These are phyloP conservation scores for Xerocomellus amylosporus DNA, from an alignment of 768 basidiomycete genomes.

Conservation along the genomic window DNA sequence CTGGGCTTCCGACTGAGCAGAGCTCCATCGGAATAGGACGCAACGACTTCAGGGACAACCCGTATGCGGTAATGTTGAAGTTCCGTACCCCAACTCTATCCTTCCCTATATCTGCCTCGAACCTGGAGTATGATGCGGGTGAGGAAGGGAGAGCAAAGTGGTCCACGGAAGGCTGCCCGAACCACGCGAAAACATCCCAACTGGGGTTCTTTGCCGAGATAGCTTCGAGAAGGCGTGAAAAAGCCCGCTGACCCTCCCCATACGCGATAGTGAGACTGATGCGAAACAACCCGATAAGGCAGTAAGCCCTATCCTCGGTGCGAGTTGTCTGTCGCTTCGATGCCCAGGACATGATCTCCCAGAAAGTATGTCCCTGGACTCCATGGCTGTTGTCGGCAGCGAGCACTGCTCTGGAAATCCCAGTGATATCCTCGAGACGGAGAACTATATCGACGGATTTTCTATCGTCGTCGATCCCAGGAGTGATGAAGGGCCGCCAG, in stretches of 20 bases:
- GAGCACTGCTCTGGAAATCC: slow-evolving; percentile 1
- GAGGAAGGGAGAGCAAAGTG: slow-evolving; percentile 13
- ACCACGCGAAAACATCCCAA: slow-evolving; percentile 21
- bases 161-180: slow-evolving; percentile 7
- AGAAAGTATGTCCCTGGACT: background rate
- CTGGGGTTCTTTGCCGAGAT: background rate
- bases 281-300: slow-evolving; percentile 18
- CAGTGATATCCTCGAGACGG: background rate
- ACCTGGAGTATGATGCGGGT: slow-evolving; percentile 11
- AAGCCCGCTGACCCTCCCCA: slow-evolving; percentile 22
- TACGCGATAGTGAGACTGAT: slow-evolving; percentile 19
- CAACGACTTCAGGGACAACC: background rate
- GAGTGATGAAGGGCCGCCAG: slow-evolving; percentile 6
- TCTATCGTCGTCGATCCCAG: background rate
- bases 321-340: slow-evolving; percentile 20
- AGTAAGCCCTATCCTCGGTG: slow-evolving; percentile 25
- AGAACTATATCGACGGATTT: background rate
- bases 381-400: background rate
- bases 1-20: background rate
- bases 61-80: slow-evolving; percentile 1
- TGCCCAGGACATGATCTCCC: slow-evolving; percentile 22
- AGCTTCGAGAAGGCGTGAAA: slow-evolving; percentile 14
- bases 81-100: background rate
- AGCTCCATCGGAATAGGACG: slow-evolving; percentile 3
- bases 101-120: background rate